A percentile compares a stretch with the other conserved stretches of the same genome.
phyloP scores from a whole-genome alignment of 352 stramenopile species.

The Ophiocytium majus region DNA sequence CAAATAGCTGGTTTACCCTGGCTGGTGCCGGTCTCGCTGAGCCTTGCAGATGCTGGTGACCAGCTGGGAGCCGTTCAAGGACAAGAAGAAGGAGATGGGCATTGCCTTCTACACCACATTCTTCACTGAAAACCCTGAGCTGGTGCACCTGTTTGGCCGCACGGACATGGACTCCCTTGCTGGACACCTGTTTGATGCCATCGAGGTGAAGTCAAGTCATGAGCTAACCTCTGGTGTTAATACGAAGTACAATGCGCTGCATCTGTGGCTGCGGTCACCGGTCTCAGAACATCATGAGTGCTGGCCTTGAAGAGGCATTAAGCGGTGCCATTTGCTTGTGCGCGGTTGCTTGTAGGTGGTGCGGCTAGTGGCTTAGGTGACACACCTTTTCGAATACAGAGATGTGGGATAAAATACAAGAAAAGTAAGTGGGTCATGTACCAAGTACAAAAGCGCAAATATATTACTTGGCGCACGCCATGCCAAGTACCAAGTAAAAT shows the following conservation, averaged over 20 bases:
- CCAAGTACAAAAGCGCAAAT: too few species aligned
- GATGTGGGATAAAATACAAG: too few species aligned
- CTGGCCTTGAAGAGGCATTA: not conserved
- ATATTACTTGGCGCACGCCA: too few species aligned
- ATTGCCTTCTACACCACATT: slow-evolving; percentile 43
- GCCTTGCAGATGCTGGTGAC: not conserved
- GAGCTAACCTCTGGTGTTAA: slow-evolving; percentile 24
- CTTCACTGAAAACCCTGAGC: slow-evolving; percentile 31
- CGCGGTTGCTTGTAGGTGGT: too few species aligned
- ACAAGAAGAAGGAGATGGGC: slow-evolving; percentile 14
- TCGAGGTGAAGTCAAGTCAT: too few species aligned
- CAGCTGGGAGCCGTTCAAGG: not conserved
- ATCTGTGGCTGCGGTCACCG: not conserved
- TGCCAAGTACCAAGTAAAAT: too few species aligned
- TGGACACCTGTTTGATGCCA: slow-evolving; percentile 11
- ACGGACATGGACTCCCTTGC: slow-evolving; percentile 42
- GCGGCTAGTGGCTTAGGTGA: too few species aligned
- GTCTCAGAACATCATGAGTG: not conserved
- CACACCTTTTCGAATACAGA: too few species aligned
- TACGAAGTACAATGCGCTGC: slow-evolving; percentile 12
- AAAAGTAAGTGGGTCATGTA: too few species aligned
- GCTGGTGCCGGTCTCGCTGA: too few species aligned
- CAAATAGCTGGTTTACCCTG: too few species aligned
- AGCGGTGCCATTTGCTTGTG: not conserved
- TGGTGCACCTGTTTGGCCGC: slow-evolving; percentile 31